A percentile compares a stretch with the other conserved stretches of the same genome.
Conservation (phyloP, 2,329 filamentous ascomycete genomes). For the Cercospora sp. region DNA sequence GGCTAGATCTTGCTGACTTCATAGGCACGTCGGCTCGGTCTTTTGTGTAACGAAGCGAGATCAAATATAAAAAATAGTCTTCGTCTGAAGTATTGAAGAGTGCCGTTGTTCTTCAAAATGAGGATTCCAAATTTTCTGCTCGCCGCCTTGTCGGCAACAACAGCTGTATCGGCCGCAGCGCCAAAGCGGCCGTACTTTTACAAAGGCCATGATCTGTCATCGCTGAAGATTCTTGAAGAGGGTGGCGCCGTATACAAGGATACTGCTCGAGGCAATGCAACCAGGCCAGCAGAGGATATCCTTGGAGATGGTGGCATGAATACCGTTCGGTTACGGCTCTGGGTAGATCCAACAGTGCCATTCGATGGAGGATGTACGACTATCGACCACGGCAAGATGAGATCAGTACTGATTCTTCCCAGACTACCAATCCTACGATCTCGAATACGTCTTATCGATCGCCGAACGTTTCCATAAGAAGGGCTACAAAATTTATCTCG, state of each 20-base stretch:
- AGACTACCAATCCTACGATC: constrained; percentile 34
- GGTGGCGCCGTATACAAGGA: constrained; percentile 43
- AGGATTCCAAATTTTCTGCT: background rate
- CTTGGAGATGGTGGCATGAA: constrained; percentile 42
- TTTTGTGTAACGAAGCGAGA: background rate
- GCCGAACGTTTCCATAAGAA: constrained; percentile 40
- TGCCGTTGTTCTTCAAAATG: background rate
- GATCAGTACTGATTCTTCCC: background rate
- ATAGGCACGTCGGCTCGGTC: background rate
- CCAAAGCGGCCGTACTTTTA: constrained; percentile 34
- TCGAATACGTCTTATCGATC: constrained; percentile 38
- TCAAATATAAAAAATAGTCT: background rate
- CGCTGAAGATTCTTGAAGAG: constrained; percentile 41
- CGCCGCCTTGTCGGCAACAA: background rate
- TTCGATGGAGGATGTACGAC: constrained; percentile 30
- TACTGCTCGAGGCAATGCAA: constrained; percentile 39
- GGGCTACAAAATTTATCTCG: constrained; percentile 42
- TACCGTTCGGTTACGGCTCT: constrained; percentile 37
- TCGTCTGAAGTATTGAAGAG: background rate
- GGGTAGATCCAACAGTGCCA: constrained; percentile 36
- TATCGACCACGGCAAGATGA: too few relatives aligned
- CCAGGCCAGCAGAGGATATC: constrained; percentile 40
- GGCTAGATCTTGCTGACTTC: background rate
- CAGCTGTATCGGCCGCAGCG: background rate
- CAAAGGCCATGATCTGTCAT: constrained; percentile 45